Evolutionary conservation across 164 flowering plant species (phyloP), one percentile per base, ranked within the genome.

Genomic region (Malania oleifera): DNA sequence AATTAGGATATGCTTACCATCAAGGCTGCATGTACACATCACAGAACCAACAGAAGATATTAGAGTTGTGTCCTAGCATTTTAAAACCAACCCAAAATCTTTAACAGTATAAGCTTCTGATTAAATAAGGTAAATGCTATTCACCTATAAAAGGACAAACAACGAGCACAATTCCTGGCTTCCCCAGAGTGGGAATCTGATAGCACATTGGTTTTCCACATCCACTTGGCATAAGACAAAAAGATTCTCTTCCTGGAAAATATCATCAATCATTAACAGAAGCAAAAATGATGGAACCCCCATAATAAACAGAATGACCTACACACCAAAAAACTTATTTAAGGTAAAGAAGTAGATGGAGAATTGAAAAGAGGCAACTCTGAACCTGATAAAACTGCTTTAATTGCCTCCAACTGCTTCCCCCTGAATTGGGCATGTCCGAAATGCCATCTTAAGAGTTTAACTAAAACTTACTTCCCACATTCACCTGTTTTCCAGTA

Each of bases 191-290:
- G 47, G 98, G 96, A 43, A 89, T 84, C 73, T 92, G 98, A 67
- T 80, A 89, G 64, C 98, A 92, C 80, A 89, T 75, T 2, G 98
- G 89, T 72, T 92, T 92, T 40, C 96, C 98, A 57, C 95, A 95
- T 37, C 98, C 96, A 40, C 96, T 92, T 52, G 98, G 95, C 96
- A 92, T 89, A 35, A 87, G 81, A 73, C 98, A 92, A 57, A 92
- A 89, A 63, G 91, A 87, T 72, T 92, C 96, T 59, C 84, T 79
- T 59, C 98, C 98, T 91, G 65, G n/a, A n/a, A n/a, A n/a, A n/a
- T n/a, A n/a, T n/a, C n/a, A n/a, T n/a, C n/a, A n/a, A n/a, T n/a
- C n/a, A n/a, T n/a, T n/a, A n/a, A n/a, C n/a, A n/a, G n/a, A n/a
- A n/a, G n/a, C n/a, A n/a, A n/a, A n/a, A n/a, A n/a, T n/a, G n/a